A percentile compares a stretch with the other conserved stretches of the same genome.
Evolutionary conservation across 768 basidiomycete species (phyloP).

Genomic region (Podaxis carcinomalis): DNA sequence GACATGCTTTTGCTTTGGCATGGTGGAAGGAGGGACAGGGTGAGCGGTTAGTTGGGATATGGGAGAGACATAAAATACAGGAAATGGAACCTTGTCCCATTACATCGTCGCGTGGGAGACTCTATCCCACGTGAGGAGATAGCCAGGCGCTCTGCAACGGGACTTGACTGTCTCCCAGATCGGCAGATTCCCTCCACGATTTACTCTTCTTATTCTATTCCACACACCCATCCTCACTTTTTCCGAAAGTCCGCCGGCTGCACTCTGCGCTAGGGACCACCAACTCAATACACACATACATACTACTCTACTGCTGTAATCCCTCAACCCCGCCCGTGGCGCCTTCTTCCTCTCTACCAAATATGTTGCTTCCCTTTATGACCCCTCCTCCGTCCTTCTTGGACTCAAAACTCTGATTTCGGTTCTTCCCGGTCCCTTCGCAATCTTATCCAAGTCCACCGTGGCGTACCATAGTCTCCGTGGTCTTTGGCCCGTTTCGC

Average conservation of each 20-base stretch:
- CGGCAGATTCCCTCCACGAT: constrained; percentile 1
- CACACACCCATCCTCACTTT: not conserved
- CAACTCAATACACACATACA: not conserved
- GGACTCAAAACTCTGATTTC: not conserved
- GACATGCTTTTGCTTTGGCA: constrained; percentile 36
- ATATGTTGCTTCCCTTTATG: not conserved
- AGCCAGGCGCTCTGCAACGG: not conserved
- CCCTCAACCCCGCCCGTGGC: not conserved
- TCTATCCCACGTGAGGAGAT: constrained; percentile 5
- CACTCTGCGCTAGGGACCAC: not conserved
- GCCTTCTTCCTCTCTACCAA: not conserved
- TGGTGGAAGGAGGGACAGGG: constrained; percentile 25
- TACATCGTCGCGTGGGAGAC: constrained; percentile 1
- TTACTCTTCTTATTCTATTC: not conserved
- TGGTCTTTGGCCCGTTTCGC: not conserved
- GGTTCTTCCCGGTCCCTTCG: constrained; percentile 1
- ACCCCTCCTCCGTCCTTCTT: not conserved
- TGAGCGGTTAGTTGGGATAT: constrained; percentile 17
- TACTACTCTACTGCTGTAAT: not conserved
- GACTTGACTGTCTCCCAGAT: not conserved
- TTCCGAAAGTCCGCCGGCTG: constrained; percentile 10
- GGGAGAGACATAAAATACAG: constrained; percentile 9
- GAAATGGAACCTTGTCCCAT: not conserved
- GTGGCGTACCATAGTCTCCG: not conserved
- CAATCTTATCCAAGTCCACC: not conserved